Percentiles rank a stretch among this genome's conserved stretches.
These are phyloP conservation scores for Staphylotrichum tortipilum DNA, from an alignment of 495 filamentous ascomycete genomes.

Conservation along the genomic window DNA sequence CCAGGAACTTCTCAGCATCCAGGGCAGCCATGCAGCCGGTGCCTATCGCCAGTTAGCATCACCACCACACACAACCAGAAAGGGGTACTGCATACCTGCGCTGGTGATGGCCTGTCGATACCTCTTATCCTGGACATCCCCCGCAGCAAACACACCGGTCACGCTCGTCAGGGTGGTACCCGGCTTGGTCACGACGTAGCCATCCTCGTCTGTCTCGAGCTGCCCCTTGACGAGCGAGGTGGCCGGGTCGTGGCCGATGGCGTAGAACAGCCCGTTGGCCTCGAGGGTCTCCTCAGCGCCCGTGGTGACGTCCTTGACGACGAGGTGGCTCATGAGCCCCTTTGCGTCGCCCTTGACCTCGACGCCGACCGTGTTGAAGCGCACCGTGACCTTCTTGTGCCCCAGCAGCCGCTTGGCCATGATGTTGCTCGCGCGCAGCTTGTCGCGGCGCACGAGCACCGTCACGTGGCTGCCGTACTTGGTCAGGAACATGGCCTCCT, in stretches of 20 bases:
- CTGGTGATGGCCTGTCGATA: constrained; percentile 97
- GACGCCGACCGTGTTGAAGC: constrained; percentile 70
- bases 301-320: constrained; percentile 67
- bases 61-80: background rate
- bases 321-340: constrained; percentile 77
- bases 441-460: constrained; percentile 80
- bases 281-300: constrained; percentile 73
- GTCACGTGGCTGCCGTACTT: constrained; percentile 95
- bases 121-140: constrained; percentile 96
- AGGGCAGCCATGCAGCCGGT: constrained; percentile 91
- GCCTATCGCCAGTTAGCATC: constrained; percentile 46
- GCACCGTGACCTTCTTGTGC: constrained; percentile 82
- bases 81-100: constrained; percentile 59
- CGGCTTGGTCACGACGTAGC: constrained; percentile 80
- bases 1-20: constrained; percentile 85
- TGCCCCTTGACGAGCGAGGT: constrained; percentile 80
- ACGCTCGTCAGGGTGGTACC: constrained; percentile 83
- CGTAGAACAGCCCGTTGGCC: constrained; percentile 94
- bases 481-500: constrained; percentile 94
- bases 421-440: constrained; percentile 76
- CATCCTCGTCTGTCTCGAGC: constrained; percentile 73
- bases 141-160: constrained; percentile 90
- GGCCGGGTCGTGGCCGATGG: constrained; percentile 93
- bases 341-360: constrained; percentile 79
- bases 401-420: constrained; percentile 79